phyloP scores from a whole-genome alignment of 2,329 filamentous ascomycete genomes.

The Neofusicoccum ribis region DNA sequence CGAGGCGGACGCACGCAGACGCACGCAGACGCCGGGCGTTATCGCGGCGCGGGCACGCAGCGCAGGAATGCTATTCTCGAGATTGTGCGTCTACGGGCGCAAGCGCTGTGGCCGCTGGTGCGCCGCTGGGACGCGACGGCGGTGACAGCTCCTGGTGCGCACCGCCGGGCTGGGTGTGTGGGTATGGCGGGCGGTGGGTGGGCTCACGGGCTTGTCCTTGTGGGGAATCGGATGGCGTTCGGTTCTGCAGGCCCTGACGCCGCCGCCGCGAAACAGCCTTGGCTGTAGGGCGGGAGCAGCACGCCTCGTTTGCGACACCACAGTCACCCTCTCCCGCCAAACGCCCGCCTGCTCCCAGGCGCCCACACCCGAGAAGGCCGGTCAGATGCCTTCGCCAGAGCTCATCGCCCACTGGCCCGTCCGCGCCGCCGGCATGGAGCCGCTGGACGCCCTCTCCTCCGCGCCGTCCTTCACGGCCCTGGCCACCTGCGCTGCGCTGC shows the following conservation, averaged over 20 bases:
- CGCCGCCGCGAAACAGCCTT: background rate
- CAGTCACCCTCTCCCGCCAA: background rate
- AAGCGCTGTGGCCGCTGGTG: background rate
- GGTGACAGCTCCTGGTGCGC: background rate
- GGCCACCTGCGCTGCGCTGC: slow-evolving; percentile 16
- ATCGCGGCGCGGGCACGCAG: background rate
- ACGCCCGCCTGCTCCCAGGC: background rate
- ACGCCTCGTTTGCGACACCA: slow-evolving; percentile 6
- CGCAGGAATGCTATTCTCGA: background rate
- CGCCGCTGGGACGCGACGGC: background rate
- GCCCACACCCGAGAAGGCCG: background rate
- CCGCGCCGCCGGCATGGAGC: slow-evolving; percentile 20
- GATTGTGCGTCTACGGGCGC: background rate
- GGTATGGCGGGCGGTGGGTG: background rate
- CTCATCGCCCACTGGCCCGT: slow-evolving; percentile 17
- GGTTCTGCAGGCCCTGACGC: background rate
- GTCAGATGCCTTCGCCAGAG: slow-evolving; percentile 20
- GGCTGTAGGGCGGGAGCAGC: background rate
- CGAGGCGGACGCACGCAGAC: background rate
- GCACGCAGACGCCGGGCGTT: background rate
- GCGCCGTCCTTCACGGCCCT: slow-evolving; percentile 20
- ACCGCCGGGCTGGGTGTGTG: background rate
- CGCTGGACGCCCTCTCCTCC: slow-evolving; percentile 17
- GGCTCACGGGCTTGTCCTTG: background rate
- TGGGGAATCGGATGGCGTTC: background rate